These are phyloP conservation scores for Russula sp. DNA, from an alignment of 768 basidiomycete genomes.

Conservation along the genomic window DNA sequence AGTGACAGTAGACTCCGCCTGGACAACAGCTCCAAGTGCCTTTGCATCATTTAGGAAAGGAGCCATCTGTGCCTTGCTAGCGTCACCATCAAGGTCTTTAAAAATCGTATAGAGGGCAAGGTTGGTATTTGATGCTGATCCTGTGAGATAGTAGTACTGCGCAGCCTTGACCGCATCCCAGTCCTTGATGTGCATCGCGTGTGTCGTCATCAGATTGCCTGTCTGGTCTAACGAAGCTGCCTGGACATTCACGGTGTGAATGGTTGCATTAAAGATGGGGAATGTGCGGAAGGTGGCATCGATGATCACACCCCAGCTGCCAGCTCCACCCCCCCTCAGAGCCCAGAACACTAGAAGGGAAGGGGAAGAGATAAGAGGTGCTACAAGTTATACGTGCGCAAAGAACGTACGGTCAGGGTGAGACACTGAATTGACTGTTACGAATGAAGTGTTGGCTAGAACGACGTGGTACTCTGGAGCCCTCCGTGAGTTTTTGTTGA, in stretches of 20 bases:
- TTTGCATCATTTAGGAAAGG: slow-evolving; percentile 14
- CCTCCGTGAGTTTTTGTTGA: not conserved
- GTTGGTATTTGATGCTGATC: slow-evolving; percentile 7
- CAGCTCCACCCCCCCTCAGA: slow-evolving; percentile 25
- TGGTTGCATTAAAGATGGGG: slow-evolving; percentile 32
- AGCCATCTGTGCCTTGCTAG: slow-evolving; percentile 19
- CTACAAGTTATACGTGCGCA: not conserved
- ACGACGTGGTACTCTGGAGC: slow-evolving; percentile 6
- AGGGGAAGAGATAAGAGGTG: not conserved
- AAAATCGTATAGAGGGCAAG: slow-evolving; percentile 23
- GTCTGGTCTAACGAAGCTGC: slow-evolving; percentile 35
- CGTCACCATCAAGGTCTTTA: slow-evolving; percentile 21
- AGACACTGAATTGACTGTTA: slow-evolving; percentile 1
- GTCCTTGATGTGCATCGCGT: slow-evolving; percentile 15
- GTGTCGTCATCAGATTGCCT: slow-evolving; percentile 32
- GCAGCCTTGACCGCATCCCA: slow-evolving; percentile 4
- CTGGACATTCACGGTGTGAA: slow-evolving; percentile 28
- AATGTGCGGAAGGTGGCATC: slow-evolving; percentile 34
- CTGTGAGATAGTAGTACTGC: slow-evolving; percentile 31
- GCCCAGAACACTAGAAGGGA: slow-evolving; percentile 25
- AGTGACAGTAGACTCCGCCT: slow-evolving; percentile 10
- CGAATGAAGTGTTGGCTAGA: slow-evolving; percentile 11
- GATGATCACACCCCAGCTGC: slow-evolving; percentile 37
- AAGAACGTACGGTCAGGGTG: slow-evolving; percentile 12
- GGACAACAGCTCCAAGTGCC: slow-evolving; percentile 22